phyloP scores from a whole-genome alignment of 2,329 filamentous ascomycete genomes.

The Colletotrichum orchidophilum region DNA sequence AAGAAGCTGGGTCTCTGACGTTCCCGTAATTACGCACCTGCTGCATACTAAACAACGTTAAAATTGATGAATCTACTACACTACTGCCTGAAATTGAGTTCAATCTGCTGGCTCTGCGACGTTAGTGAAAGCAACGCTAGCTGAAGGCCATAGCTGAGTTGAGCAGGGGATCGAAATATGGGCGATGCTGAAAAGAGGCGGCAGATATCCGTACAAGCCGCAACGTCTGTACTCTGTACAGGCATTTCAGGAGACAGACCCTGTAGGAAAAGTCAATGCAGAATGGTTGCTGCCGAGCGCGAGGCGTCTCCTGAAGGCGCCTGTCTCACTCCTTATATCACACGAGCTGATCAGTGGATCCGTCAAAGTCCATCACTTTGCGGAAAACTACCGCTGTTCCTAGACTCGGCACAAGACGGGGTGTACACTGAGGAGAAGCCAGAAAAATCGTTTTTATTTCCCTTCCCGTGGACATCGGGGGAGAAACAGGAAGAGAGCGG shows the following conservation, averaged over 20 bases:
- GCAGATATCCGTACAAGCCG: neutral
- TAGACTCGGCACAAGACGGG: neutral
- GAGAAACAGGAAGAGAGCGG: neutral
- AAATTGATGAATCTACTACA: neutral
- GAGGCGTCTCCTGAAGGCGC: neutral
- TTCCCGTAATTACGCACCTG: neutral
- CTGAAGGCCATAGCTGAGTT: neutral
- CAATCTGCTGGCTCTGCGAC: constrained; percentile 1
- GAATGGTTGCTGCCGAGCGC: neutral
- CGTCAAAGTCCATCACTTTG: neutral
- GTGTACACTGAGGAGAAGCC: neutral
- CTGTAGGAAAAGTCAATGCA: neutral
- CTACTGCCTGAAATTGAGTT: neutral
- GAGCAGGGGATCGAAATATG: neutral
- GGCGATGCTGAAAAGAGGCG: neutral
- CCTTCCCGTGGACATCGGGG: neutral
- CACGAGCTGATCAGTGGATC: neutral
- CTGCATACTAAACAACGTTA: neutral
- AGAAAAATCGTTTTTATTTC: neutral
- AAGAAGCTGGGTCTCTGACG: neutral
- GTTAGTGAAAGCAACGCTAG: neutral
- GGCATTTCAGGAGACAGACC: neutral
- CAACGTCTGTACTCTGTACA: neutral
- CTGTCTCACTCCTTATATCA: constrained; percentile 13
- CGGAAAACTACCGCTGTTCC: neutral